These are phyloP conservation scores for Colletotrichum zoysiae DNA, from an alignment of 2,329 filamentous ascomycete species.

Conservation along the genomic window DNA sequence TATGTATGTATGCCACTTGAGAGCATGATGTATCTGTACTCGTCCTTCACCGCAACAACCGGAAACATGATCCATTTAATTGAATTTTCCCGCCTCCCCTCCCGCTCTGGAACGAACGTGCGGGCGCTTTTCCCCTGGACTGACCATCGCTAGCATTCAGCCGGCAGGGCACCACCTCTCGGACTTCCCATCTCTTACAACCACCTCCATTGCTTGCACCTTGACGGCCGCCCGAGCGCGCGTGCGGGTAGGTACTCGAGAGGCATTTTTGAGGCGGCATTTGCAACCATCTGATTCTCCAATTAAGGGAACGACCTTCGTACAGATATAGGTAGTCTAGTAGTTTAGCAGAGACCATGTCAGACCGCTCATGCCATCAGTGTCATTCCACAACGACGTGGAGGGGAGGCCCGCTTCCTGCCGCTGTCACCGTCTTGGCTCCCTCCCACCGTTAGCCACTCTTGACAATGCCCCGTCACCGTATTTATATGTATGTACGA, in stretches of 20 bases:
- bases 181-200: constrained; percentile 32
- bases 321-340: neutral
- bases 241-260: constrained; percentile 21
- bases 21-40: constrained; percentile 19
- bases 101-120: constrained; percentile 17
- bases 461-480: constrained; percentile 1
- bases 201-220: constrained; percentile 11
- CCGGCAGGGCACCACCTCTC: constrained; percentile 24
- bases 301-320: constrained; percentile 15
- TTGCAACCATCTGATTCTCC: constrained; percentile 1
- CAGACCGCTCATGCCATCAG: neutral
- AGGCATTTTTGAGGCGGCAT: constrained; percentile 30
- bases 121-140: constrained; percentile 22
- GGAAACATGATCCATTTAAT: constrained; percentile 35
- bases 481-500: too few relatives aligned
- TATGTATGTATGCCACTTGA: neutral
- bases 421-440: constrained; percentile 17
- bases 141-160: neutral
- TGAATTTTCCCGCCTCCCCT: constrained; percentile 32
- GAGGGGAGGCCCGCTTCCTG: neutral
- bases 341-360: neutral
- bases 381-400: neutral
- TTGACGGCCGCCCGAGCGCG: constrained; percentile 29
- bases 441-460: constrained; percentile 2
- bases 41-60: constrained; percentile 35